Base-by-base conservation (phyloP, 352 stramenopile genomes). In the Phytophthora citrophthora region DNA sequence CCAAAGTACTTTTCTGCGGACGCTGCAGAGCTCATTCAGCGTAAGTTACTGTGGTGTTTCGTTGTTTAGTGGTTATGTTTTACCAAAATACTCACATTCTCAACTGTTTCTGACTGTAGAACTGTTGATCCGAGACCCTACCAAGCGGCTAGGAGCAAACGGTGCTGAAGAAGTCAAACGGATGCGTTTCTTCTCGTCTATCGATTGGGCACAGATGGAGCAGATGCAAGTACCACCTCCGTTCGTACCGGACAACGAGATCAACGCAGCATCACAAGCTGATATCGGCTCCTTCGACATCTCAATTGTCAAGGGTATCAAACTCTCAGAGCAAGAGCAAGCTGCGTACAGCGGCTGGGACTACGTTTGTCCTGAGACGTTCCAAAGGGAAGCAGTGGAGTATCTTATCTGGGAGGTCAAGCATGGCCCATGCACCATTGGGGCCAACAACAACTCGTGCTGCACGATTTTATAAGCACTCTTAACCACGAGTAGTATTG, bases 361-460 rank as follows among this genome's bases (percentile, higher is more conserved):
- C 45, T 92, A 85, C 54, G 78, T 89, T 47, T 92, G 80, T n/a
- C 61, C 71, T 4, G 79, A 90, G 16, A 91, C 84, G 27, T 95
- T 93, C 65, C 86, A 95, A 68, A 75, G 74, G 20, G 86, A 95
- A 58, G 83, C 86, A 18, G 84, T 93, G 40, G 86, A 95, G 54
- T 93, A 92, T 34, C 76, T 95, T 18, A 79, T 89, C 45, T 95
- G 83, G 83, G 83, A 94, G 62, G 76, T 89, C 60, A 91, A 91
- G 75, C 59, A 94, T 44, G 83, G 85, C 0, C 85, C 85, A 8
- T 92, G 84, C 65, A 89, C 78, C 4, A 81, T 88, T 44, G 72
- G 80, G 3, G 72, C 74, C 8, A 77, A 77, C 53, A 70, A 76
- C 34, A 91, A 94, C 51, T 77, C 68, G 53, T 94, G 85, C 68